Evolutionary conservation across 2,329 filamentous ascomycete species (phyloP), one percentile per base, ranked within the genome.

Genomic region (Colletotrichum ledebouriae): DNA sequence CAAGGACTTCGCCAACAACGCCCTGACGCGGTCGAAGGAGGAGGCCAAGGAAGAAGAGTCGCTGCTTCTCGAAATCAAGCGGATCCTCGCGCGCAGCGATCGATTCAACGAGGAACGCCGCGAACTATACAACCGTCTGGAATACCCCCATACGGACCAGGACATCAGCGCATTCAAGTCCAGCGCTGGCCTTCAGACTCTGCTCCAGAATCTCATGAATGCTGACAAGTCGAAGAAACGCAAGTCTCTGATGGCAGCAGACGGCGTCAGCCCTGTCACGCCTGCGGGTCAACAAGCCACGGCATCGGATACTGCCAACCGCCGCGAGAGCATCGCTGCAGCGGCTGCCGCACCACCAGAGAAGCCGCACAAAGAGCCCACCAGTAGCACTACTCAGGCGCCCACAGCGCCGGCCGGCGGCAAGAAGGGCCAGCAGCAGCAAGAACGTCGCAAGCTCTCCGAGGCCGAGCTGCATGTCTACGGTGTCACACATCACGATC

Each of bases 21-120:
- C 94, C 53, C 86, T 98, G 71, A 89, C 90, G 55, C 89, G 96
- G 46, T 92, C 91, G 9, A 90, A 90, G 71, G 94, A 97, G 71
- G 95, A 99, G 79, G 92, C 95, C 29, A 90, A 93, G 70, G 96
- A 99, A 78, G 96, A 99, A 80, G 92, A 97, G 73, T 91, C 93
- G 39, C 83, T 99, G 3, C 86, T 99, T 17, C 87, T 95, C 67
- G 96, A 99, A 77, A 88, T 99, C 63, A 94, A 97, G 75, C 91
- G 96, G 67, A 98, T 99, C 72, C 88, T 97, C 75, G 90, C 92
- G 71, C 90, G 94, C 69, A 93, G 94, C 71, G 92, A 96, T 73
- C 90, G 89, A 65, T 91, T 98, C 76, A 93, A 97, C 76, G 90
- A 93, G 72, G 94, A 98, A 76, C 91, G 96, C 62, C 89, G 91